Base-by-base conservation (phyloP, 192 early-diverging fungal species). In the Cladochytrium replicatum region DNA sequence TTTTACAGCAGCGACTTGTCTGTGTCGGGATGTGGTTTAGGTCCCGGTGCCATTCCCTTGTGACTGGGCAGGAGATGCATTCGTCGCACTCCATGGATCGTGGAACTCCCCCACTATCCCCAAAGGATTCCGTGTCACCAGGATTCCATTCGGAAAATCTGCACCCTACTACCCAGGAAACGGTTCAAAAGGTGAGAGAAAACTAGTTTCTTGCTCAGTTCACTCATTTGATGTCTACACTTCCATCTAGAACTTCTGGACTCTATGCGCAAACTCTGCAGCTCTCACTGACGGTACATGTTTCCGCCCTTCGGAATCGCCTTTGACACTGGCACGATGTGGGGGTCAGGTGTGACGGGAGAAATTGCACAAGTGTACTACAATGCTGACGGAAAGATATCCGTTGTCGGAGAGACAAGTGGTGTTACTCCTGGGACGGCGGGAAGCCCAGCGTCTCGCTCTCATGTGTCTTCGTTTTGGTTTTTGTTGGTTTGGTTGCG, bases 101-200 rank as follows among this genome's bases (percentile, higher is more conserved):
- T 64, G 67, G 61, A 64, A 69, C 44, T 58, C n/a, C n/a, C n/a
- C 61, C 13, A 50, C 52, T 30, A 34, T 57, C 21, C 67, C 67
- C 4, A 11, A 34, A 1, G 67, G 67, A 5, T 69, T 61, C 55
- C 26, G 50, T 9, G 54, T 69, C 46, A 54, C 64, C 3, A 42
- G 51, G 43, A 31, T 66, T n/a, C 60, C 60, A 2, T 60, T 60
- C 37, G 52, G n/a, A n/a, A 49, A 30, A 28, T 30, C 19, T 47
- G 32, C 7, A 1, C 29, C 7, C 11, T n/a, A 11, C 2, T 43
- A 29, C 28, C 6, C 8, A 39, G 43, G 7, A 29, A 25, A 2
- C 38, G 34, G 26, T 19, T 34, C 8, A 15, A 38, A 3, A 51
- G 41, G 25, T 13, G 15, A 17, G 37, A 26, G 32, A 46, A 0